Evolutionary conservation across 148 eudicot genomes (phyloP).

Genomic region (Heliamphora exappendiculata): DNA sequence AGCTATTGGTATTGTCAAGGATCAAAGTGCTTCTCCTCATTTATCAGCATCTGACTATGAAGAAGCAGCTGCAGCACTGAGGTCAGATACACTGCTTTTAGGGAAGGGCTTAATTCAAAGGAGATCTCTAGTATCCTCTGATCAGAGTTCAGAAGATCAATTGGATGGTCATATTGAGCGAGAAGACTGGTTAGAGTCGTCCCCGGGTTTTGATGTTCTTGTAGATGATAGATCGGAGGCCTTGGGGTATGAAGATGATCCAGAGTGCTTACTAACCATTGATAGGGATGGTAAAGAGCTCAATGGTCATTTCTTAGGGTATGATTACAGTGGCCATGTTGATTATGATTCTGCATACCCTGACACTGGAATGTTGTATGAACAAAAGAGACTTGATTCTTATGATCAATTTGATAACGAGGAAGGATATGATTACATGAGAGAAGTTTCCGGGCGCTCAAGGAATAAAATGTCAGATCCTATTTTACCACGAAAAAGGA

Average conservation of each 20-base stretch:
- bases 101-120: slow-evolving; percentile 22
- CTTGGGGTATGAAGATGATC: slow-evolving; percentile 35
- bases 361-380: slow-evolving; percentile 15
- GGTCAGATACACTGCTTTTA: slow-evolving; percentile 21
- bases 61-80: slow-evolving; percentile 22
- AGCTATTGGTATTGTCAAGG: slow-evolving; percentile 7
- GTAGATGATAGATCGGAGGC: slow-evolving; percentile 45
- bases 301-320: slow-evolving; percentile 24
- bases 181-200: slow-evolving; percentile 59
- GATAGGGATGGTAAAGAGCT: slow-evolving; percentile 34
- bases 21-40: slow-evolving; percentile 21
- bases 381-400: slow-evolving; percentile 20
- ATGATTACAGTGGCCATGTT: slow-evolving; percentile 25
- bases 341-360: slow-evolving; percentile 21
- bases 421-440: slow-evolving; percentile 9
- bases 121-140: slow-evolving; percentile 33
- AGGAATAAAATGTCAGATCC: slow-evolving; percentile 20
- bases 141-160: slow-evolving; percentile 45
- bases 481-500: slow-evolving; percentile 29
- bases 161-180: slow-evolving; percentile 27
- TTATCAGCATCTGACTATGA: slow-evolving; percentile 23
- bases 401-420: slow-evolving; percentile 24
- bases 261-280: slow-evolving; percentile 23
- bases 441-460: slow-evolving; percentile 17
- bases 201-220: slow-evolving; percentile 69